Evolutionary conservation across 495 filamentous ascomycete species (phyloP).

Genomic region (Hypoxylon intermedium): DNA sequence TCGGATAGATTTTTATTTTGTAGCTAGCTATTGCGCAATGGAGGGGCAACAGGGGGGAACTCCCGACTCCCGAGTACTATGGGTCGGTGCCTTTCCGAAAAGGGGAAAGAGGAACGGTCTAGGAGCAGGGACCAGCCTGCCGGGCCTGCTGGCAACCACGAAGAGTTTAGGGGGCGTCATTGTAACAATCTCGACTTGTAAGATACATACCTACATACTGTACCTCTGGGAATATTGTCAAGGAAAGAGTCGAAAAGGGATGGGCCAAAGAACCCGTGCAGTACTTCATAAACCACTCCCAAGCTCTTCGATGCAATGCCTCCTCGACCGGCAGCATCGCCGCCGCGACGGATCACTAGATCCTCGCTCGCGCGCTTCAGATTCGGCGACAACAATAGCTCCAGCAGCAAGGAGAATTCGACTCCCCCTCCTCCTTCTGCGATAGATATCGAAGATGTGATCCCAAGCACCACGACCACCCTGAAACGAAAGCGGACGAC

Average conservation of each 20-base stretch:
- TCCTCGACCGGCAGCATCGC: constrained; percentile 29
- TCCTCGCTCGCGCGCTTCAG: constrained; percentile 55
- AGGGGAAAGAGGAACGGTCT: background rate
- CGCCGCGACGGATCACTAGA: constrained; percentile 56
- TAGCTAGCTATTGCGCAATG: constrained; percentile 3
- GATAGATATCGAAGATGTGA: constrained; percentile 69
- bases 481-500: constrained; percentile 62
- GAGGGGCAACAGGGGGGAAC: constrained; percentile 10
- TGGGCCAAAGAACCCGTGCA: constrained; percentile 67
- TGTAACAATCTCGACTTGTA: background rate
- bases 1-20: background rate
- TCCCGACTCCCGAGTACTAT: background rate
- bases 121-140: background rate
- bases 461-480: constrained; percentile 48
- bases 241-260: background rate
- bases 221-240: background rate
- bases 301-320: constrained; percentile 47
- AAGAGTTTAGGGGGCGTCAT: background rate
- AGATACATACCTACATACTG: background rate
- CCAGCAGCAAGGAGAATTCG: constrained; percentile 42
- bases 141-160: background rate
- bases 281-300: constrained; percentile 63
- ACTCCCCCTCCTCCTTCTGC: constrained; percentile 13
- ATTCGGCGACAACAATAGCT: constrained; percentile 36
- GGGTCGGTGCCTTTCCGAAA: background rate